Evolutionary conservation across 306 rosid species (phyloP).

Genomic region (Quercus berberidifolia): DNA sequence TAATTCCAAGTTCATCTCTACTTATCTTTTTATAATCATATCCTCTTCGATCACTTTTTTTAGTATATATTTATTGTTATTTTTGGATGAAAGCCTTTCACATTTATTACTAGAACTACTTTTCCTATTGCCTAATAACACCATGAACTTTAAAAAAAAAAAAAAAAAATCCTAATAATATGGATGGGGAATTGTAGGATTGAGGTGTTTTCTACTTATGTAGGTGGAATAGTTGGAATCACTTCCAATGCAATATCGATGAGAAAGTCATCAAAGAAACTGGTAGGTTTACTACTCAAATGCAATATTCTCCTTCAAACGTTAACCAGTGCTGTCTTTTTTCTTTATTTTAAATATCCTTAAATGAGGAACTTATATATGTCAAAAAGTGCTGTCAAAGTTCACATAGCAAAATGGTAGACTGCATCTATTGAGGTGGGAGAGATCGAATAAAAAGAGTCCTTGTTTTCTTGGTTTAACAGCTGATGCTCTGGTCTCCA

Average conservation of each 20-base stretch:
- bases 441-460: conserved; percentile 1
- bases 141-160: neutral
- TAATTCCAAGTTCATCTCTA: neutral
- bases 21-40: neutral
- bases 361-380: neutral
- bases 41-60: neutral
- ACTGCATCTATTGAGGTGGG: neutral
- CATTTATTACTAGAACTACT: neutral
- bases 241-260: conserved; percentile 64
- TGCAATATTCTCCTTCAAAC: neutral
- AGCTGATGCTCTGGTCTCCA: conserved; percentile 90
- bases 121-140: neutral
- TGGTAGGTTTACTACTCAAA: conserved; percentile 35
- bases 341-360: neutral
- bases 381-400: neutral
- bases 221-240: conserved; percentile 99
- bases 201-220: conserved; percentile 9
- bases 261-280: conserved; percentile 72
- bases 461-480: conserved; percentile 20
- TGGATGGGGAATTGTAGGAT: neutral
- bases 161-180: neutral
- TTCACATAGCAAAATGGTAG: neutral
- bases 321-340: neutral
- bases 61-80: neutral
- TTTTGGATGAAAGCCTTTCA: neutral